Base-by-base conservation (phyloP, 306 rosid genomes). In the Lathyrus aphaca region DNA sequence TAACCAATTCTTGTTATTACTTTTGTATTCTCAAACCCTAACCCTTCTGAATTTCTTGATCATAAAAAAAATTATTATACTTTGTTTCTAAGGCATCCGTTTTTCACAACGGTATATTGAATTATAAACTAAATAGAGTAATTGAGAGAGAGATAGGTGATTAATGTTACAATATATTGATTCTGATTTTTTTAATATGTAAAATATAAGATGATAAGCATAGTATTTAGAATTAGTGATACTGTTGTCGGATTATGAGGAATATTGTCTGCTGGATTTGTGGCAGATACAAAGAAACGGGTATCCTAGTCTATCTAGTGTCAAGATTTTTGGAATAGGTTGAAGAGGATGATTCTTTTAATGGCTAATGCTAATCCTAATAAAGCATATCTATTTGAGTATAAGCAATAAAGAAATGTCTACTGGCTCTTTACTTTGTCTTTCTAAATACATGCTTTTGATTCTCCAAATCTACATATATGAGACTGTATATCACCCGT, bases 191-290 rank as follows among this genome's bases (percentile, higher is more conserved):
- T 27, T 4, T 27, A 27, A 30, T 32, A 32, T 32, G 9, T 32
- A 6, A 32, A 4, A 32, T 32, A 32, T 32, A 32, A 32, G 38
- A 2, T 32, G 38, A 66, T 7, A 45, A 59, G 46, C 17, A 68
- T 11, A 39, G 5, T 17, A 29, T 42, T 5, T 57, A 11, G 39
- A 19, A 16, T 32, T 23, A 68, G 65, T 17, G 56, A 17, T 69
- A n/a, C 44, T 61, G 18, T 66, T 51, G 75, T 76, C 80, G 35
- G 66, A 69, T 76, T 61, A 25, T 62, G 30, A 69, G 75, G 80
- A 68, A 76, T 76, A 76, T 76, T 61, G 80, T 69, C 80, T 50
- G 58, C 75, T 8, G 30, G 75, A 60, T 61, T 76, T 69, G 80
- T 69, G 71, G 80, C 59, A 76, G 19, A 9, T 49, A 43, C 54